Base-by-base conservation (phyloP, 192 early-diverging fungal species). In the Funneliformis geosporum region DNA sequence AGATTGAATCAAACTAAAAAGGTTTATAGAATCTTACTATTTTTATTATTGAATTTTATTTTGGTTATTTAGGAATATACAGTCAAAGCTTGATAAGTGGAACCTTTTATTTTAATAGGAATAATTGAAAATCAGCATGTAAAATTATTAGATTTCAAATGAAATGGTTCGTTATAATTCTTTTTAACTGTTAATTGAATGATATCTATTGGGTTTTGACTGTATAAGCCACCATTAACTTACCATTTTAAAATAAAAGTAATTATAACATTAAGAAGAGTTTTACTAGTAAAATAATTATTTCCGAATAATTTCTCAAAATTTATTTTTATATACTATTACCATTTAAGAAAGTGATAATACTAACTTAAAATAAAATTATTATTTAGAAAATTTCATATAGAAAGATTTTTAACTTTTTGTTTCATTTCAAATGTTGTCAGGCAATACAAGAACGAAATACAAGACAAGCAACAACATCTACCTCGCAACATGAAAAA, bases 1-100 rank as follows among this genome's bases (percentile, higher is more conserved):
- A 65, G 67, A 28, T 42, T 79, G 8, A 60, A 59, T 38, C 77
- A 79, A 79, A 38, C 67, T n/a, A 70, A 62, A 67, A n/a, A 62
- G 67, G 77, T 62, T 25, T 38, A 18, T 23, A 25, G 16, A 7
- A n/a, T 69, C 8, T 65, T 65, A 66, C 16, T 33, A 12, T 66
- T 28, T 12, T 66, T 23, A 9, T 66, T 66, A 33, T 12, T 25
- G 14, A 25, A 25, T 65, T 65, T 16, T 66, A 21, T 33, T 2
- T 23, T 5, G 7, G 25, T 66, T 27, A 66, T 18, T 16, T 50
- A 65, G 28, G 23, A 12, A 65, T 65, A 4, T 62, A 66, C 33
- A 25, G 1, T 28, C 23, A 65, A 21, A 6, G 7, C 50, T 55
- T 18, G 50, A 55, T 55, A 55, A 55, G 50, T 18, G 5, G 50